Evolutionary conservation across 306 rosid species (phyloP), one percentile per base, ranked within the genome.

Genomic region (Trichosanthes cucumerina): DNA sequence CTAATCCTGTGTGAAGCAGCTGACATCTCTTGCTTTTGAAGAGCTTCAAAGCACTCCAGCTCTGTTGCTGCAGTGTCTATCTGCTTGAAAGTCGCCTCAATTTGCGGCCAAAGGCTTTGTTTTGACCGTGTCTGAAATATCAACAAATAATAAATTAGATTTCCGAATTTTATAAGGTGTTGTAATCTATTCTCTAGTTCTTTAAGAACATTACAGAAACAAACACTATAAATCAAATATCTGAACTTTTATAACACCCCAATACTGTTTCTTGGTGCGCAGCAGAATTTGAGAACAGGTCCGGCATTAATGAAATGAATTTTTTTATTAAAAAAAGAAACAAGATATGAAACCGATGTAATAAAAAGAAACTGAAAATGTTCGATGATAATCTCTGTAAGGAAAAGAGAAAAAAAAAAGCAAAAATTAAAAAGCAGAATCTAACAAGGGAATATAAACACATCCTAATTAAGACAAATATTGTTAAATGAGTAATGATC

Each of bases 21-120:
- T 73, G 84, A 77, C 62, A 83, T 89, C 89, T 93, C 98, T 88
- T 93, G 97, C 86, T 87, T 93, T 80, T 89, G 85, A 80, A 93
- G 85, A 79, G 91, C 98, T 81, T 85, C 86, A 81, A 91, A 93
- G 88, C 96, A 93, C 84, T 93, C 97, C 0, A 89, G 91, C 85
- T 93, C 98, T 43, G 92, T 93, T 46, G 92, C 93, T 79, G 98
- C 97, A 53, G 91, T 85, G 80, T 91, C 96, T 84, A 91, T 86
- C 85, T 86, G 93, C 88, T 93, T 93, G 85, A 93, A 89, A 36
- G 96, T 90, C 54, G 90, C 90, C 80, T 90, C 98, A 26, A 91
- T 88, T 85, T 93, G 92, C 6, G 97, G 97, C 97, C 98, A 93
- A 28, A 90, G 88, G 81, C 86, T 52, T 56, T 83, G 89, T 85